phyloP scores from a whole-genome alignment of 495 filamentous ascomycete genomes.

The Pseudevernia furfuracea region DNA sequence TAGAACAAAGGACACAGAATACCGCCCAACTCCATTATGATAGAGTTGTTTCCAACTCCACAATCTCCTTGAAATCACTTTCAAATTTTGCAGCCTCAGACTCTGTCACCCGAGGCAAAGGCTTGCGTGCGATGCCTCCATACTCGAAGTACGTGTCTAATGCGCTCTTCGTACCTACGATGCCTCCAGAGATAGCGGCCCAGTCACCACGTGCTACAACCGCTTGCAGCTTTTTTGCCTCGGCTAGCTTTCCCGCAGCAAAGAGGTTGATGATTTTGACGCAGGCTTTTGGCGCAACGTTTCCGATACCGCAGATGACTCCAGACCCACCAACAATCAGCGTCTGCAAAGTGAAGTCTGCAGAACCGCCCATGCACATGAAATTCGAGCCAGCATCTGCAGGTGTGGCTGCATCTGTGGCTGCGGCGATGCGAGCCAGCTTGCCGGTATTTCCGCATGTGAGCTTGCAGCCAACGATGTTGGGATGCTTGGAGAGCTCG shows the following conservation, averaged over 20 bases:
- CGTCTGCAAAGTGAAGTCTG: conserved; percentile 82
- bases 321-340: conserved; percentile 78
- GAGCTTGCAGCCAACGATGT: conserved; percentile 85
- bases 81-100: conserved; percentile 55
- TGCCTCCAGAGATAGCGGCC: conserved; percentile 77
- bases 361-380: conserved; percentile 78
- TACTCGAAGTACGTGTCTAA: conserved; percentile 69
- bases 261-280: conserved; percentile 67
- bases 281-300: conserved; percentile 73
- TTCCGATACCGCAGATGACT: conserved; percentile 76
- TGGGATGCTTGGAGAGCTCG: conserved; percentile 65
- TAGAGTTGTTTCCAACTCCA: conserved; percentile 58
- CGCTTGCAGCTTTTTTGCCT: conserved; percentile 71
- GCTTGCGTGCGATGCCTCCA: conserved; percentile 67
- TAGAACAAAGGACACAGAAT: conserved; percentile 13
- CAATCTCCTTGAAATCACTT: conserved; percentile 65
- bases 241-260: conserved; percentile 54
- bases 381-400: conserved; percentile 44
- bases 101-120: conserved; percentile 60
- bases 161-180: conserved; percentile 77
- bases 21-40: conserved; percentile 20
- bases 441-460: conserved; percentile 96
- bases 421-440: conserved; percentile 67
- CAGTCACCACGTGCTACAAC: conserved; percentile 79
- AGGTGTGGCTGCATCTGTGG: conserved; percentile 43